Evolutionary conservation across 2,329 filamentous ascomycete species (phyloP), one percentile per base, ranked within the genome.

Genomic region (Colletotrichum destructivum): DNA sequence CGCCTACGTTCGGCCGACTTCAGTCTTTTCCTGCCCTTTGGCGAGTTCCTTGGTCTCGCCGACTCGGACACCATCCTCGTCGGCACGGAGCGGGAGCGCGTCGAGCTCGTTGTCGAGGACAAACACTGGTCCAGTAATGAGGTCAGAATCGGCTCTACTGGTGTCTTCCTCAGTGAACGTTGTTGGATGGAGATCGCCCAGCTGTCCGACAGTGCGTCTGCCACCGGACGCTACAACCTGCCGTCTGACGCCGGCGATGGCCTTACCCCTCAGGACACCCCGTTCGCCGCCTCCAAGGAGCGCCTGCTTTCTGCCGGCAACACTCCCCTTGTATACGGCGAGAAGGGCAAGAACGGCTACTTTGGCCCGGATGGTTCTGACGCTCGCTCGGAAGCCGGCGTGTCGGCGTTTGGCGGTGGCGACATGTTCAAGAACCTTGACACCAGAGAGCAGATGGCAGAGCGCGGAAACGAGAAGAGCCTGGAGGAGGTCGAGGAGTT

Each of bases 381-480:
- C 79, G 87, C 91, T 9, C 94, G 95, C 54, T 98, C 96, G 40
- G 96, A 99, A 62, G 95, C 96, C 9, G 96, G 95, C 4, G 93
- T 89, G 2, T 98, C 96, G n/a, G 95, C 94, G 7, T 93, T 98
- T 79, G 93, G 95, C 59, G 93, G 90, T 64, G 95, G 96, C 9
- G 96, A 99, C 80, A 98, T 99, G 96, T 99, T 99, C 87, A 94
- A 95, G 78, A 98, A 98, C 77, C 87, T 98, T 9, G 96, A 98
- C 76, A 98, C 96, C 8, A 90, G 94, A 74, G 93, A 97, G 80
- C 94, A 98, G 79, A 94, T 99, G 90, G 94, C 96, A 0, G 96
- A 98, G 83, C 96, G 97, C 75, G 94, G 94, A 73, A 97, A 98
- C 75, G 94, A 97, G 75, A 94, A 96, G 82, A 91, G 94, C 18